Percentiles rank a stretch among this genome's conserved stretches.
Evolutionary conservation across 1,284 basidiomycete species (phyloP).

Genomic region (Anthracocystis panici-leucophaei): DNA sequence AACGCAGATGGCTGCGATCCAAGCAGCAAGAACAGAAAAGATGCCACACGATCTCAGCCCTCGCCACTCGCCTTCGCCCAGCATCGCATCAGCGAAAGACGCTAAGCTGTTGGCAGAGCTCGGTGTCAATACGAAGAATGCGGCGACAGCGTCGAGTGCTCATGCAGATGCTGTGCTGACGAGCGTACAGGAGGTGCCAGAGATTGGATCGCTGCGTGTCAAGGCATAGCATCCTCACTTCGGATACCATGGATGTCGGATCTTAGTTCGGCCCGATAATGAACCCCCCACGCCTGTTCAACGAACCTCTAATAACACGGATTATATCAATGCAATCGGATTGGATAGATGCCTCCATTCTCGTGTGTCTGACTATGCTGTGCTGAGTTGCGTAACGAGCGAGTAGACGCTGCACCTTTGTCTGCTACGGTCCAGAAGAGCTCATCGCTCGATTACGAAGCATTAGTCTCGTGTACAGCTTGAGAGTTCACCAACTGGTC

Average conservation of each 20-base stretch:
- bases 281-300: not conserved
- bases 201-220: slow-evolving; percentile 31
- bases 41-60: slow-evolving; percentile 27
- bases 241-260: not conserved
- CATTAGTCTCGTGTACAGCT: too few species aligned
- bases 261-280: too few species aligned
- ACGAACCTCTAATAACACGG: not conserved
- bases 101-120: slow-evolving; percentile 13
- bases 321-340: not conserved
- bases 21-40: slow-evolving; percentile 31
- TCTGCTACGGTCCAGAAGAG: too few species aligned
- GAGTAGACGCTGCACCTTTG: too few species aligned
- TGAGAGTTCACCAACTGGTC: too few species aligned
- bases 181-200: slow-evolving; percentile 34
- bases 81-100: slow-evolving; percentile 23
- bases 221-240: slow-evolving; percentile 14
- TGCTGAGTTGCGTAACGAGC: too few species aligned
- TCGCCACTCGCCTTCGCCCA: slow-evolving; percentile 29
- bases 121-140: not conserved
- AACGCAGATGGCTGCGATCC: slow-evolving; percentile 28
- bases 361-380: too few species aligned
- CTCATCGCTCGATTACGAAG: too few species aligned
- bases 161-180: slow-evolving; percentile 16
- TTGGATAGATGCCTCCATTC: too few species aligned
- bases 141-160: not conserved